Evolutionary conservation across 768 basidiomycete genomes (phyloP).

Genomic region (Amyloporia xantha): DNA sequence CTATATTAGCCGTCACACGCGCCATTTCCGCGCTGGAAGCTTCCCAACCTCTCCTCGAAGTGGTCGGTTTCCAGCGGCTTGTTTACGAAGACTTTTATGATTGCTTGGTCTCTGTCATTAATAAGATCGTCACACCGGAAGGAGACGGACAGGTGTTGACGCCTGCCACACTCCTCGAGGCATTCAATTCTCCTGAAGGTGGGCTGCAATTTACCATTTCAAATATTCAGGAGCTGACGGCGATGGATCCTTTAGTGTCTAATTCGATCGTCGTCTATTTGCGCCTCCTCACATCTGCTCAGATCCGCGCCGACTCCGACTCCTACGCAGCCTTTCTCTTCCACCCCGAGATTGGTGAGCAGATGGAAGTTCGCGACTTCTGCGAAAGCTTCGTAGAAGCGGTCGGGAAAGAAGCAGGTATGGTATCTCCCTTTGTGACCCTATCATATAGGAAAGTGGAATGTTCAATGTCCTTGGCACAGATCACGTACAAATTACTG

Average conservation of each 20-base stretch:
- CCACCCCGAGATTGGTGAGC: slow-evolving; percentile 62
- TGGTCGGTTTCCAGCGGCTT: slow-evolving; percentile 55
- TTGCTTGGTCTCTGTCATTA: slow-evolving; percentile 47
- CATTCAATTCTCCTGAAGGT: slow-evolving; percentile 53
- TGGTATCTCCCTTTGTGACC: slow-evolving; percentile 1
- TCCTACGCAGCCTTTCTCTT: slow-evolving; percentile 68
- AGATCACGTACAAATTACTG: slow-evolving; percentile 80
- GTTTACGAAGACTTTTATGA: slow-evolving; percentile 76
- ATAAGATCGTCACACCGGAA: slow-evolving; percentile 34
- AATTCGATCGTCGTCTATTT: slow-evolving; percentile 77
- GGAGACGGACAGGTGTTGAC: slow-evolving; percentile 30
- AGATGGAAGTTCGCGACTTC: slow-evolving; percentile 55
- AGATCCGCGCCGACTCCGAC: slow-evolving; percentile 60
- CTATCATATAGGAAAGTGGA: not conserved
- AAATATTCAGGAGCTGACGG: too few species aligned
- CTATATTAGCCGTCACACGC: slow-evolving; percentile 38
- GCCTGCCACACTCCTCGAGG: slow-evolving; percentile 33
- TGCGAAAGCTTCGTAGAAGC: slow-evolving; percentile 76
- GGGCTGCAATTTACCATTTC: not conserved
- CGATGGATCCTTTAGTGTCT: slow-evolving; percentile 52
- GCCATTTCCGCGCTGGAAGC: slow-evolving; percentile 47
- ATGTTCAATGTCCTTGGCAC: not conserved
- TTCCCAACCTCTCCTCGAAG: slow-evolving; percentile 44
- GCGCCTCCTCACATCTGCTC: slow-evolving; percentile 76
- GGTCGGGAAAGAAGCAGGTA: slow-evolving; percentile 72